A percentile compares a stretch with the other conserved stretches of the same genome.
These are phyloP conservation scores for Zygosaccharomyces pseudobailii DNA, from an alignment of 1,139 yeast genomes.

Conservation along the genomic window DNA sequence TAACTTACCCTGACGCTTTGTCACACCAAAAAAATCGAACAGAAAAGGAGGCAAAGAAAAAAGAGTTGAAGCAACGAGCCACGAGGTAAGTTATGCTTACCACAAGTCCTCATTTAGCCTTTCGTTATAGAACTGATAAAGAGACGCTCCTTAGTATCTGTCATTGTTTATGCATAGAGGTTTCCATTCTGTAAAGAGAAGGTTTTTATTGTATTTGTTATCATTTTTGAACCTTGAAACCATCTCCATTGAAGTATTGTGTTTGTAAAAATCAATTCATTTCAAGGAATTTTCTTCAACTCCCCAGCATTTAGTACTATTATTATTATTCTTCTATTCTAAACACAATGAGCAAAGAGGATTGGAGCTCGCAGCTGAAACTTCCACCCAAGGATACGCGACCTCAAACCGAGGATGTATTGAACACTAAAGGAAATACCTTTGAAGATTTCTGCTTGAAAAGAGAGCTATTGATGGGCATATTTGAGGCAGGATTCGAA, in stretches of 20 bases:
- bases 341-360: conserved; percentile 20
- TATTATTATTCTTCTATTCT: not conserved
- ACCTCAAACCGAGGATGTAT: conserved; percentile 95
- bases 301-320: not conserved
- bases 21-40: not conserved
- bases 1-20: not conserved
- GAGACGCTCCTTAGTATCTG: not conserved
- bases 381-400: conserved; percentile 81
- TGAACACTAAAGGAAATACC: conserved; percentile 85
- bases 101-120: not conserved
- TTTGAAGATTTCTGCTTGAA: conserved; percentile 91
- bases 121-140: not conserved
- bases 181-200: not conserved
- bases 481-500: conserved; percentile 97
- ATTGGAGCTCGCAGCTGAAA: conserved; percentile 71
- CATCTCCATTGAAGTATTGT: not conserved
- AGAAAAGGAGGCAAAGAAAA: conserved; percentile 4
- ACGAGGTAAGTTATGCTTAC: not conserved
- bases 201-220: not conserved
- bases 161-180: not conserved
- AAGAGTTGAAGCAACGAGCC: not conserved
- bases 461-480: conserved; percentile 94
- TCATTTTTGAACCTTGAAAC: not conserved
- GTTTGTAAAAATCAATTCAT: not conserved
- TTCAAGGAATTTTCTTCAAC: not conserved